phyloP scores from a whole-genome alignment of 352 stramenopile species.

The Phytophthora nicotianae region DNA sequence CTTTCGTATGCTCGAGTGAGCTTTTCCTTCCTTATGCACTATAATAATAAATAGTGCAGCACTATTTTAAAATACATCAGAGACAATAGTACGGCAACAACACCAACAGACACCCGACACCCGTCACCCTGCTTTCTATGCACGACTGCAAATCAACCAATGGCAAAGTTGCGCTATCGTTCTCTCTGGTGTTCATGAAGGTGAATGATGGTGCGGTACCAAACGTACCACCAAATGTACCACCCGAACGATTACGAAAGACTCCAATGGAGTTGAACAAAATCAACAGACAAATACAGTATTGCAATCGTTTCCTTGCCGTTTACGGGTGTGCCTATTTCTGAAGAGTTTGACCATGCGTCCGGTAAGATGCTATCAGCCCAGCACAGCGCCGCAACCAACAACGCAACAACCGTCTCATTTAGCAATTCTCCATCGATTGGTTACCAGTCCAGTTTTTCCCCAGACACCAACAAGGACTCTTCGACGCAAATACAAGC shows the following conservation, averaged over 20 bases:
- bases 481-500: background rate
- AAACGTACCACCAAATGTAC: constrained; percentile 5
- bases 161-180: constrained; percentile 18
- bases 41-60: too few relatives aligned
- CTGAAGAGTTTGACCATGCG: constrained; percentile 23
- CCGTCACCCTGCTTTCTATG: background rate
- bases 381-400: constrained; percentile 20
- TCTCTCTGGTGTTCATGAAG: background rate
- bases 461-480: background rate
- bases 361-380: constrained; percentile 16
- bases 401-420: constrained; percentile 19
- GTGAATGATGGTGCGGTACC: constrained; percentile 29
- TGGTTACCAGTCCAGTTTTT: constrained; percentile 12
- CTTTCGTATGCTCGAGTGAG: background rate
- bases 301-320: background rate
- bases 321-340: constrained; percentile 1
- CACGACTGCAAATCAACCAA: constrained; percentile 3
- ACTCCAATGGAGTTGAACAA: constrained; percentile 5
- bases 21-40: too few relatives aligned
- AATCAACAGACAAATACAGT: background rate
- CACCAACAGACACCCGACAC: too few relatives aligned
- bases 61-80: too few relatives aligned
- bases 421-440: constrained; percentile 15
- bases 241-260: background rate
- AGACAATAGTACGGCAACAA: too few relatives aligned